Conservation (phyloP, 2,329 filamentous ascomycete species). For the Cladosporium phlei region DNA sequence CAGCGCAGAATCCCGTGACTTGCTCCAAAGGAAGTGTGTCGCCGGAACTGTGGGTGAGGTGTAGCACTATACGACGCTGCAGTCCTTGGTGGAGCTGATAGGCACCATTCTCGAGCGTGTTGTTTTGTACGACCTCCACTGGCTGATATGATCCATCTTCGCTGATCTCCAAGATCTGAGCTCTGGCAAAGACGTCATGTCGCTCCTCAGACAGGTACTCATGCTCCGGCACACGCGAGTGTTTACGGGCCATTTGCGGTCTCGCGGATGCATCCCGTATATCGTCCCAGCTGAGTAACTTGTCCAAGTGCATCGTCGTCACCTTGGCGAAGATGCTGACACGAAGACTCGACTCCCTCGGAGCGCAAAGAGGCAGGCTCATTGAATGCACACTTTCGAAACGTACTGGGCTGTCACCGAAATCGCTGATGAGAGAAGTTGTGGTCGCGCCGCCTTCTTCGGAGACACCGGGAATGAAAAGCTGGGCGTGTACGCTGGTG, state of each 20-base stretch:
- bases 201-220: conserved; percentile 92
- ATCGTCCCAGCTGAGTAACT: conserved; percentile 96
- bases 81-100: conserved; percentile 95
- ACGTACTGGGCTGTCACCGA: conserved; percentile 84
- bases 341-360: conserved; percentile 69
- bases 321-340: conserved; percentile 90
- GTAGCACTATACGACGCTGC: conserved; percentile 81
- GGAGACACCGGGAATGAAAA: conserved; percentile 89
- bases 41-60: conserved; percentile 85
- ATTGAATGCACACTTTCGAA: conserved; percentile 99
- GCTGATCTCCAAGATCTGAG: conserved; percentile 86
- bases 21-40: conserved; percentile 86
- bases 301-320: conserved; percentile 90
- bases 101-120: conserved; percentile 77
- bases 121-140: conserved; percentile 85
- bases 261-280: conserved; percentile 71
- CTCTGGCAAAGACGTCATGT: conserved; percentile 81
- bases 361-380: conserved; percentile 78
- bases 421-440: conserved; percentile 88
- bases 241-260: conserved; percentile 54
- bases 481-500: conserved; percentile 88
- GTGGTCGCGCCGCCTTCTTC: conserved; percentile 87
- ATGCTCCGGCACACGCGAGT: conserved; percentile 70
- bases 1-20: conserved; percentile 69
- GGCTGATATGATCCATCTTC: conserved; percentile 88